Evolutionary conservation across 805 yeast genomes (phyloP), one percentile per base, ranked within the genome.

Genomic region (Naumovozyma baii): DNA sequence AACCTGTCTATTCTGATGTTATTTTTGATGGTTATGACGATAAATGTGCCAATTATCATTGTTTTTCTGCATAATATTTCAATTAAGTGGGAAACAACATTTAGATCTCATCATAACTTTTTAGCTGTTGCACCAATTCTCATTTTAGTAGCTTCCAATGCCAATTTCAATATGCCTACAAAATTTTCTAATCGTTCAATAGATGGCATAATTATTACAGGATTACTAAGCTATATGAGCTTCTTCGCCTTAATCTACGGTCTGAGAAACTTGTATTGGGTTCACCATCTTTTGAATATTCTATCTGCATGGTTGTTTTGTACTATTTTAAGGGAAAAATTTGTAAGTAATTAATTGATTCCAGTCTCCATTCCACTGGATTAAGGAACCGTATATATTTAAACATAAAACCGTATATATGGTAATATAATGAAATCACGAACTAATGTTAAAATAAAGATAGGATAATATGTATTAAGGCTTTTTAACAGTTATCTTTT

Each of bases 21-120:
- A 39, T 74, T 86, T 80, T 44, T 83, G 8, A 82, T 94, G 82
- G 69, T 84, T 8, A 60, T 84, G 3, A 94, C 95, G 0, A 76
- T 86, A 16, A 82, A 82, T 50, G 65, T 79, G 1, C 95, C 96
- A 0, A 76, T 83, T 1, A 55, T 87, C 20, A 66, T 86, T 42
- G 95, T 87, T 1, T 86, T 87, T 68, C 63, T 83, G 26, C 95
- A 84, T 52, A 83, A 87, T 52, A 66, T 86, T 42, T 71, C 82
- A 1, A 70, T 85, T 15, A 74, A 71, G 48, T 84, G 95, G 94
- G 73, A 70, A 40, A 83, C 92, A 0, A 87, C 94, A 14, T 86
- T 86, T 53, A 74, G 83, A 4, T 81, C 95, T 0, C 94, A 86
- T 57, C 95, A 88, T 57, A 87, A 85, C 53, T 66, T 83, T 32